Evolutionary conservation across 176 grass and related monocot genomes (phyloP).

Genomic region (Rhynchospora pubera): DNA sequence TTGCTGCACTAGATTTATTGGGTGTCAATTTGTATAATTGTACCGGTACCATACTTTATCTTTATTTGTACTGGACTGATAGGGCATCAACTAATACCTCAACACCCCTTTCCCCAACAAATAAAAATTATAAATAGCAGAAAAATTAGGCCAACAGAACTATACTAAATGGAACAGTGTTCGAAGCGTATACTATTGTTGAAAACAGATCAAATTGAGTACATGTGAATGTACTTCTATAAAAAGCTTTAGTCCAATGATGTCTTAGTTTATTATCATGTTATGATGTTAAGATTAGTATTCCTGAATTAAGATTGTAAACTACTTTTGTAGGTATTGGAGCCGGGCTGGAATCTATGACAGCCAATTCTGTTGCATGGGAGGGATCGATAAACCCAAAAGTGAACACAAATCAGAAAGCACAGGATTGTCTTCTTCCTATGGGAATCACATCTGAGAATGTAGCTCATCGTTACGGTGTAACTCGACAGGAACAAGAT

Average conservation of each 20-base stretch:
- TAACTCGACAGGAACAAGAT: constrained; percentile 88
- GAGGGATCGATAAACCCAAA: constrained; percentile 90
- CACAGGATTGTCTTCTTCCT: constrained; percentile 91
- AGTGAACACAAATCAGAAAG: constrained; percentile 67
- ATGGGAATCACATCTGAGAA: constrained; percentile 99
- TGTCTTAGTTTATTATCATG: background rate
- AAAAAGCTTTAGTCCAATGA: background rate
- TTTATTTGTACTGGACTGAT: background rate
- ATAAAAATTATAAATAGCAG: background rate
- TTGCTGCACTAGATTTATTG: background rate
- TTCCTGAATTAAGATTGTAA: background rate
- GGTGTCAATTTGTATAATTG: background rate
- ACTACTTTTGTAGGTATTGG: constrained; percentile 52
- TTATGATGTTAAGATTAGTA: background rate
- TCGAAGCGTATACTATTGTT: background rate
- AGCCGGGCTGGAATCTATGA: constrained; percentile 91
- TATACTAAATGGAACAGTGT: background rate
- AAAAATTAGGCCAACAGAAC: background rate
- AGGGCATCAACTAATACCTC: background rate
- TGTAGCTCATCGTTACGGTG: constrained; percentile 75
- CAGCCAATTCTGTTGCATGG: constrained; percentile 50
- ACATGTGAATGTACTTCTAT: background rate
- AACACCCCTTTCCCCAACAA: background rate
- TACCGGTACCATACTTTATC: background rate
- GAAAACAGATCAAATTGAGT: background rate